Conservation (phyloP, 2,329 filamentous ascomycete species). For the Sclerotinia borealis region DNA sequence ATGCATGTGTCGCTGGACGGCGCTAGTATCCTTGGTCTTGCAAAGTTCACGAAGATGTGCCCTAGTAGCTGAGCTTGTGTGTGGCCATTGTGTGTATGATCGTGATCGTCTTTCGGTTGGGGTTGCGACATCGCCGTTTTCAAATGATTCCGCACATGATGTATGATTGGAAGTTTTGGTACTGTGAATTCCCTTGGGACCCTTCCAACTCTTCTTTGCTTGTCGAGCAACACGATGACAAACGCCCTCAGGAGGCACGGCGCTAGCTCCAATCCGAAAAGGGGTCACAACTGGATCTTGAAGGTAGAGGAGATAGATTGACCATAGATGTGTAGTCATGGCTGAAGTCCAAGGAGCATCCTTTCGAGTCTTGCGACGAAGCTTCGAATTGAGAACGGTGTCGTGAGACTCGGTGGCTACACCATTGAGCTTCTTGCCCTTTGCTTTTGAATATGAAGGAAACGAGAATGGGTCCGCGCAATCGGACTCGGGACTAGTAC, state of each 20-base stretch:
- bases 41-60: conserved; percentile 58
- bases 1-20: conserved; percentile 40
- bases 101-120: conserved; percentile 44
- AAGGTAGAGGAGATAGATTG: conserved; percentile 57
- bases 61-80: conserved; percentile 56
- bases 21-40: conserved; percentile 44
- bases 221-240: conserved; percentile 60
- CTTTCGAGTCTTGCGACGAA: conserved; percentile 29
- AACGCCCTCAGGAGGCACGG: conserved; percentile 59
- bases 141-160: conserved; percentile 21
- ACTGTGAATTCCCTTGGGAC: conserved; percentile 38
- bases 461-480: conserved; percentile 33
- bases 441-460: conserved; percentile 23
- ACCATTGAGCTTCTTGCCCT: conserved; percentile 16
- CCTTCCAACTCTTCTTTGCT: conserved; percentile 61
- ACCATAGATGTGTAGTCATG: conserved; percentile 62
- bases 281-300: conserved; percentile 63
- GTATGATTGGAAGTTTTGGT: not conserved
- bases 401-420: not conserved
- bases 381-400: conserved; percentile 22
- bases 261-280: conserved; percentile 56
- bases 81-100: conserved; percentile 56
- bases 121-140: conserved; percentile 49
- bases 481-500: conserved; percentile 45
- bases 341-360: conserved; percentile 56